Evolutionary conservation across 2,329 filamentous ascomycete genomes (phyloP).

Genomic region (Cadophora sp.): DNA sequence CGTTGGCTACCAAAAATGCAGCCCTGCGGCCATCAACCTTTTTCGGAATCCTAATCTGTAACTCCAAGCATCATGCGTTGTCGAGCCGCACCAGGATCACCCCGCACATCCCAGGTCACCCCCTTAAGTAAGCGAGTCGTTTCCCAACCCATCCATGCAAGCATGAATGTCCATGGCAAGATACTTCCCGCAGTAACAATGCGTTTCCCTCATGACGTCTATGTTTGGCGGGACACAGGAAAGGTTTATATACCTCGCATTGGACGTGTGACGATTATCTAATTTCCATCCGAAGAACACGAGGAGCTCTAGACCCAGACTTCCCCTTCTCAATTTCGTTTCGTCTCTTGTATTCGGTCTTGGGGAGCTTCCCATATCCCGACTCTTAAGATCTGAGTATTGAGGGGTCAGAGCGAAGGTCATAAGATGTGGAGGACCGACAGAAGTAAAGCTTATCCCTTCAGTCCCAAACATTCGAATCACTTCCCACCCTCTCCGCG

Average conservation of each 20-base stretch:
- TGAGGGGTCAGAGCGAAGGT: constrained; percentile 1
- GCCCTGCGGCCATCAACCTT: not conserved
- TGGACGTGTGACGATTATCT: constrained; percentile 2
- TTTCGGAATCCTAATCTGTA: constrained; percentile 2
- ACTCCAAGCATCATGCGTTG: constrained; percentile 10
- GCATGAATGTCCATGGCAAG: constrained; percentile 13
- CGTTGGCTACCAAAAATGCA: not conserved
- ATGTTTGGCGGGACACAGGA: not conserved
- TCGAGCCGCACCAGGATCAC: constrained; percentile 4
- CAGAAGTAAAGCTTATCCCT: constrained; percentile 19
- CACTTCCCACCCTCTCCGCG: constrained; percentile 23
- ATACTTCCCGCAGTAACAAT: not conserved
- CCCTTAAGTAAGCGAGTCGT: constrained; percentile 11
- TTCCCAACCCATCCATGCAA: constrained; percentile 4
- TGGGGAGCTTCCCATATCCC: not conserved
- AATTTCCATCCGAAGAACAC: constrained; percentile 5
- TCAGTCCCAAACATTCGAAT: constrained; percentile 26
- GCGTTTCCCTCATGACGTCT: constrained; percentile 13
- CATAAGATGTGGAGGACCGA: constrained; percentile 26
- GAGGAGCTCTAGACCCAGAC: constrained; percentile 4
- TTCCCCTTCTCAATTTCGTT: not conserved
- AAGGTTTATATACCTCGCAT: constrained; percentile 1
- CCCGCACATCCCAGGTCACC: not conserved
- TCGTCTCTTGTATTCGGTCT: not conserved
- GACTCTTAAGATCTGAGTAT: not conserved